Percentiles rank a stretch among this genome's conserved stretches.
Evolutionary conservation across 129 eudicot species (phyloP).

Genomic region (Lonicera japonica): DNA sequence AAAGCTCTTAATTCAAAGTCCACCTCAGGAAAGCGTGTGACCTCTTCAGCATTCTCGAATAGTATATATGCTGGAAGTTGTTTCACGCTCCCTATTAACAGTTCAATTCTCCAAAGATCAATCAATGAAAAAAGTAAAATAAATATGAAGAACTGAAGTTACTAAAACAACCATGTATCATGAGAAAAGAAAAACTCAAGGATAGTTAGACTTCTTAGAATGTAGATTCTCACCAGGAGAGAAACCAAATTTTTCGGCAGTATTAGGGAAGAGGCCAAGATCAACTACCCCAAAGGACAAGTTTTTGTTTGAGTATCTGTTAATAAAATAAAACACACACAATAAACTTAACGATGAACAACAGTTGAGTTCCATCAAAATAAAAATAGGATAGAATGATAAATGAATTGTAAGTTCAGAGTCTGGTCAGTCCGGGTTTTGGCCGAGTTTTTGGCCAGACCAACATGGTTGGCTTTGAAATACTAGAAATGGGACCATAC

Average conservation of each 20-base stretch:
- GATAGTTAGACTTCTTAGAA: not conserved
- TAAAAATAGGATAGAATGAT: not conserved
- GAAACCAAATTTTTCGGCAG: constrained; percentile 82
- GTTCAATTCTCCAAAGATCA: constrained; percentile 7
- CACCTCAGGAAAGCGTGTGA: constrained; percentile 57
- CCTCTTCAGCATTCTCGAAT: constrained; percentile 62
- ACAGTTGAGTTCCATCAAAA: not conserved
- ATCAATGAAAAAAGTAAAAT: constrained; percentile 1
- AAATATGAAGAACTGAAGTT: not conserved
- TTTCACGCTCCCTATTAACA: constrained; percentile 41
- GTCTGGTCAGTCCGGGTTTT: not conserved
- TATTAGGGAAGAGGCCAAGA: constrained; percentile 92
- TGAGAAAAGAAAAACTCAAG: not conserved
- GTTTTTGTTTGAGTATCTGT: constrained; percentile 82
- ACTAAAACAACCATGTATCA: not conserved
- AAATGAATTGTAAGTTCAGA: not conserved
- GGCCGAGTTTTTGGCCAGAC: too few relatives aligned
- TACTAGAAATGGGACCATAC: too few relatives aligned
- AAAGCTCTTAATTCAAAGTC: constrained; percentile 44
- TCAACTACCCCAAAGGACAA: constrained; percentile 80
- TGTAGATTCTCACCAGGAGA: constrained; percentile 44
- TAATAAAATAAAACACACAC: constrained; percentile 8
- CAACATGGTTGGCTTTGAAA: too few relatives aligned
- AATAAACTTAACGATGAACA: not conserved
- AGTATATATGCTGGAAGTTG: constrained; percentile 82